Conservation (phyloP, 1,284 basidiomycete genomes). For the Agroathelia rolfsii region DNA sequence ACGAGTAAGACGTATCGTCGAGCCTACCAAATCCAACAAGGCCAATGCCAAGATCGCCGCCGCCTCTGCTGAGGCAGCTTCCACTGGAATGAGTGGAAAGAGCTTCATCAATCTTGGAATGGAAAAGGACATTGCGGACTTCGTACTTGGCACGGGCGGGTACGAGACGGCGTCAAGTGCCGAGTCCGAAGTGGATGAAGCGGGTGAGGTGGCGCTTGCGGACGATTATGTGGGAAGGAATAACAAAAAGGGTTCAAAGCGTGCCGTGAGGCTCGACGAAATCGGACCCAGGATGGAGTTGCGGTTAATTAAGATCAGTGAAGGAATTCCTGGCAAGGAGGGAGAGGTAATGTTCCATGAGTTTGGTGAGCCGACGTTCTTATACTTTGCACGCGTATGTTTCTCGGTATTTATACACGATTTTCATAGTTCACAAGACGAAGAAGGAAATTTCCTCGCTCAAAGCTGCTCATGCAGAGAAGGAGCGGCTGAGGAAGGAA, state of each 20-base stretch:
- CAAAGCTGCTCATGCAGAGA: slow-evolving; percentile 66
- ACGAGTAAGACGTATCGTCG: slow-evolving; percentile 84
- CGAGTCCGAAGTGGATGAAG: slow-evolving; percentile 80
- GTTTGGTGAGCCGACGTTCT: slow-evolving; percentile 50
- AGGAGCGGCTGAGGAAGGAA: slow-evolving; percentile 64
- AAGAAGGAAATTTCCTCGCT: slow-evolving; percentile 60
- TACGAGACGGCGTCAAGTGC: slow-evolving; percentile 73
- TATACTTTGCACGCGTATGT: slow-evolving; percentile 3
- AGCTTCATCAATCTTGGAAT: slow-evolving; percentile 73
- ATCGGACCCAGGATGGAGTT: slow-evolving; percentile 95
- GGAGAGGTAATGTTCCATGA: slow-evolving; percentile 87
- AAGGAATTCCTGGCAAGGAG: slow-evolving; percentile 86
- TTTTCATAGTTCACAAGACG: slow-evolving; percentile 65
- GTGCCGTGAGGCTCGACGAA: slow-evolving; percentile 88
- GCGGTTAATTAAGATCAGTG: slow-evolving; percentile 86
- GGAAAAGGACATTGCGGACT: slow-evolving; percentile 93
- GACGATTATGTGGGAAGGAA: slow-evolving; percentile 93
- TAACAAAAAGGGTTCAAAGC: slow-evolving; percentile 83
- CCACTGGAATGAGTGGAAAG: slow-evolving; percentile 17
- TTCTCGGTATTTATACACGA: background rate
- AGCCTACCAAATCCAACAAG: slow-evolving; percentile 42
- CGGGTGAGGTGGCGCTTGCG: slow-evolving; percentile 73
- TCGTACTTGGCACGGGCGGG: slow-evolving; percentile 74
- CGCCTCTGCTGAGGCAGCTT: no score
- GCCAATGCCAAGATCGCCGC: slow-evolving; percentile 26